A percentile compares a stretch with the other conserved stretches of the same genome.
Evolutionary conservation across 306 rosid genomes (phyloP).

Genomic region (Crotalaria pallida): DNA sequence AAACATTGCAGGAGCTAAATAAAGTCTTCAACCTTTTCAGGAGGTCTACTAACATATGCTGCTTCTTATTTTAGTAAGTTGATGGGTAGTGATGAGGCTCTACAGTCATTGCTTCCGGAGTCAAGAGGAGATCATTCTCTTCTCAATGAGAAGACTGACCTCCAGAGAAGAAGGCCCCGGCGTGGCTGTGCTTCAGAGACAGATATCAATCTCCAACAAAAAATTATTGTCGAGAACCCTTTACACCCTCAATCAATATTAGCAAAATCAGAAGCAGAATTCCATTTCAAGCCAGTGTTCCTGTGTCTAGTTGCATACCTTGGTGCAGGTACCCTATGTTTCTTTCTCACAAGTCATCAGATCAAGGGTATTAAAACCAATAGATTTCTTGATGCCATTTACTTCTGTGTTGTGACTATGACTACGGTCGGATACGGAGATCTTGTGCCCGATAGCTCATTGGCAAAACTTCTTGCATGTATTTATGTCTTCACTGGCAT

Average conservation of each 20-base stretch:
- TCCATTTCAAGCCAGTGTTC: conserved; percentile 41
- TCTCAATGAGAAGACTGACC: conserved; percentile 32
- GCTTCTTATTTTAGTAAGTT: conserved; percentile 5
- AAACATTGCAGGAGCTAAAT: not conserved
- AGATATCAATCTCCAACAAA: conserved; percentile 16
- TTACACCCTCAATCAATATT: not conserved
- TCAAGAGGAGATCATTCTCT: conserved; percentile 29
- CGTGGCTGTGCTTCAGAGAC: conserved; percentile 14
- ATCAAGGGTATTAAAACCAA: conserved; percentile 56
- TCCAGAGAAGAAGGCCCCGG: conserved; percentile 40
- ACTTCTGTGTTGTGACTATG: conserved; percentile 87
- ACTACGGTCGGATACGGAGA: conserved; percentile 90
- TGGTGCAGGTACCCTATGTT: conserved; percentile 64
- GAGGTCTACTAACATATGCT: conserved; percentile 8
- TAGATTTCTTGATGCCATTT: conserved; percentile 61
- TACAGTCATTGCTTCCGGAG: conserved; percentile 47
- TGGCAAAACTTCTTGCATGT: conserved; percentile 71
- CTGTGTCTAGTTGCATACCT: conserved; percentile 40
- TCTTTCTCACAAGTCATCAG: conserved; percentile 54
- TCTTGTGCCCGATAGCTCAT: conserved; percentile 59
- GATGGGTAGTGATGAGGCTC: conserved; percentile 54
- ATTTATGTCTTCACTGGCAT: conserved; percentile 68
- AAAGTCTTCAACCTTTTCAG: conserved; percentile 13
- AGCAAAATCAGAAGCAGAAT: conserved; percentile 32
- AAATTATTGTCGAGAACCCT: conserved; percentile 17